Evolutionary conservation across 176 grass and related monocot genomes (phyloP).

Genomic region (Zea mays): Zm-B73-REFERENCE-NAM-5.0 NC_050097.1:224083501-224084000

Average conservation of each 20-base stretch:
- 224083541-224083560: conserved; percentile 26
- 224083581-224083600: conserved; percentile 20
- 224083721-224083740: conserved; percentile 14
- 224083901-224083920: conserved; percentile 39
- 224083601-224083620: conserved; percentile 25
- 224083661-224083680: conserved; percentile 25
- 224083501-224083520: conserved; percentile 27
- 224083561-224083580: conserved; percentile 22
- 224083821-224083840: conserved; percentile 51
- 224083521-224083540: conserved; percentile 14
- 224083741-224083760: not conserved
- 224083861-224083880: conserved; percentile 46
- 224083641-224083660: conserved; percentile 13
- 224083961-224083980: conserved; percentile 58
- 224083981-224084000: conserved; percentile 81
- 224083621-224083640: conserved; percentile 21
- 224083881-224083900: conserved; percentile 59
- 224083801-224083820: not conserved
- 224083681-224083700: conserved; percentile 17
- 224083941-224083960: conserved; percentile 65
- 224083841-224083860: conserved; percentile 13
- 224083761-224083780: not conserved
- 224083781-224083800: not conserved
- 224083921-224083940: conserved; percentile 74
- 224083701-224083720: conserved; percentile 37